A percentile compares a stretch with the other conserved stretches of the same genome.
Evolutionary conservation across 1,284 basidiomycete genomes (phyloP).

Genomic region (Cutaneotrichosporon dermatis): DNA sequence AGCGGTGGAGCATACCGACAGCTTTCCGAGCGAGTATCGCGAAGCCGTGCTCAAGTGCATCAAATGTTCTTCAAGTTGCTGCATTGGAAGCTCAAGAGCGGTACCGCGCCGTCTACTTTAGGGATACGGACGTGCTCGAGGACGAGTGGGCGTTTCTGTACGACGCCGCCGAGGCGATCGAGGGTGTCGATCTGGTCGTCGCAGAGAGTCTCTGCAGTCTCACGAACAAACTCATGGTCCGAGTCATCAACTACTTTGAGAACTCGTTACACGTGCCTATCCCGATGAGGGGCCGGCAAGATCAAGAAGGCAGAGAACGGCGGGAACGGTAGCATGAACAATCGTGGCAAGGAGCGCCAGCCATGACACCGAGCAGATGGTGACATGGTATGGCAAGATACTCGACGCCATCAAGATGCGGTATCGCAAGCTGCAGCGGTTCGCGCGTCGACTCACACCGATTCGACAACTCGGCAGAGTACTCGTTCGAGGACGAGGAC

Average conservation of each 20-base stretch:
- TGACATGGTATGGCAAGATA: conserved; percentile 87
- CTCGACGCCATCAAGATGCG: conserved; percentile 88
- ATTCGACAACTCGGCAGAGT: conserved; percentile 95
- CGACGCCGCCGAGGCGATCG: conserved; percentile 82
- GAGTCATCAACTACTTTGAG: conserved; percentile 89
- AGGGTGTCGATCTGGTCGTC: conserved; percentile 84
- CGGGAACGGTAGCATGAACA: background rate
- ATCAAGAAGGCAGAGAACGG: background rate
- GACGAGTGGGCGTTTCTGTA: conserved; percentile 95
- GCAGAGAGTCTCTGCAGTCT: conserved; percentile 89
- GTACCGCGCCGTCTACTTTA: conserved; percentile 91
- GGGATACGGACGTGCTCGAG: conserved; percentile 95
- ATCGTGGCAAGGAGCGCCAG: conserved; percentile 14
- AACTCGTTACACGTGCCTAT: conserved; percentile 80
- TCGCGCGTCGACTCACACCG: conserved; percentile 78
- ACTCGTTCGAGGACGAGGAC: conserved; percentile 73
- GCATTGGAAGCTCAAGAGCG: conserved; percentile 91
- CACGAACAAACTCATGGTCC: conserved; percentile 82
- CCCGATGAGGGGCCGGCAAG: conserved; percentile 7
- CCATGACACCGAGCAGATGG: conserved; percentile 75
- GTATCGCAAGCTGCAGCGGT: conserved; percentile 89
- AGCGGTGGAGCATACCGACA: conserved; percentile 83
- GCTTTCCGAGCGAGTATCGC: conserved; percentile 87
- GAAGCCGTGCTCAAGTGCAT: conserved; percentile 81
- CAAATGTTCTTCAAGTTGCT: conserved; percentile 87